Evolutionary conservation across 352 stramenopile species (phyloP).

Genomic region (Nothophytophthora sp.): DNA sequence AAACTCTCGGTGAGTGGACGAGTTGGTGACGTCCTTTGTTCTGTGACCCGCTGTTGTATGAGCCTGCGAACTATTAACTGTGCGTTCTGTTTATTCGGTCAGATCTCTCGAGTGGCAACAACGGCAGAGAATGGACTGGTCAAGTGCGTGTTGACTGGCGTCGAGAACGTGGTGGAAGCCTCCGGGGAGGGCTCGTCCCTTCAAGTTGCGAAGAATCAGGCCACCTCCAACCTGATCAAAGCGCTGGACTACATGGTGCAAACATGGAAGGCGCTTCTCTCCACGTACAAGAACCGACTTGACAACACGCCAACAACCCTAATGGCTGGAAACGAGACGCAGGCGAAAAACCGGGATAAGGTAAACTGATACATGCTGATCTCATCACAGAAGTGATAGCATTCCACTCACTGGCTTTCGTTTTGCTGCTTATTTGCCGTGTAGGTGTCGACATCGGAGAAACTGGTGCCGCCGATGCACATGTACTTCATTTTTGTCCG

Average conservation of each 20-base stretch:
- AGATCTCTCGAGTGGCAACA: slow-evolving; percentile 29
- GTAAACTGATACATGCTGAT: slow-evolving; percentile 15
- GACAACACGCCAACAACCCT: slow-evolving; percentile 47
- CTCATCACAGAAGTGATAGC: background rate
- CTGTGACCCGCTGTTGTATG: too few relatives aligned
- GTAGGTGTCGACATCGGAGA: slow-evolving; percentile 32
- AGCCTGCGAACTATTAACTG: too few relatives aligned
- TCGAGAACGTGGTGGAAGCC: slow-evolving; percentile 35
- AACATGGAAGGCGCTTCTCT: slow-evolving; percentile 50
- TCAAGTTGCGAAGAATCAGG: slow-evolving; percentile 33
- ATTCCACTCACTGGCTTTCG: background rate
- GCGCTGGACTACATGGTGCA: slow-evolving; percentile 42
- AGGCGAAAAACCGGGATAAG: slow-evolving; percentile 40
- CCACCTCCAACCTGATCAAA: slow-evolving; percentile 28
- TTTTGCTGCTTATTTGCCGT: background rate
- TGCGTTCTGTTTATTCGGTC: background rate
- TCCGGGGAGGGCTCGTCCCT: slow-evolving; percentile 28
- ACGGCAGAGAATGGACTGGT: slow-evolving; percentile 11
- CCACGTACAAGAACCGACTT: slow-evolving; percentile 49
- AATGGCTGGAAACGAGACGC: slow-evolving; percentile 73
- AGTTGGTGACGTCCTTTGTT: too few relatives aligned
- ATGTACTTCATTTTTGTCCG: slow-evolving; percentile 63
- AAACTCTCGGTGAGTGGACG: slow-evolving; percentile 32
- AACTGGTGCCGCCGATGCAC: slow-evolving; percentile 35
- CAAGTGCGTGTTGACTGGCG: slow-evolving; percentile 35